A percentile compares a stretch with the other conserved stretches of the same genome.
These are phyloP conservation scores for Nothophaeocryptopus gaeumannii DNA, from an alignment of 2,329 filamentous ascomycete species.

Conservation along the genomic window DNA sequence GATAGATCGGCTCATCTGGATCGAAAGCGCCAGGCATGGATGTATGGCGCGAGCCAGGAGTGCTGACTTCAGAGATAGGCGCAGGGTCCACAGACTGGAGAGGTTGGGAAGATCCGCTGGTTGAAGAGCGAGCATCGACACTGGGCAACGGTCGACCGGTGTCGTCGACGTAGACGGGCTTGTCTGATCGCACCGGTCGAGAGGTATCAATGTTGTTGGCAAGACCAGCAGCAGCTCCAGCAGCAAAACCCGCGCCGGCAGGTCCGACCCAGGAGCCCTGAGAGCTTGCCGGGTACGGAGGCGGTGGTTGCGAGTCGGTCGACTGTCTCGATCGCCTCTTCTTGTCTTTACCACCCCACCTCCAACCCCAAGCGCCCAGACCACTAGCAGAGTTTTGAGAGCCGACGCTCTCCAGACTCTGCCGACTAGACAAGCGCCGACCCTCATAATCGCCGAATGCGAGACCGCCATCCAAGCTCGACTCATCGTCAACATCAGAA, in stretches of 20 bases:
- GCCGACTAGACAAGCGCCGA: slow-evolving; percentile 36
- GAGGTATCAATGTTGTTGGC: slow-evolving; percentile 39
- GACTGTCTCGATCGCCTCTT: slow-evolving; percentile 38
- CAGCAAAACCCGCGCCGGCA: slow-evolving; percentile 39
- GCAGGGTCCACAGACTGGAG: slow-evolving; percentile 66
- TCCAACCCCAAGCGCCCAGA: slow-evolving; percentile 57
- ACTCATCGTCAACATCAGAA: slow-evolving; percentile 55
- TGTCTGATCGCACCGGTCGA: slow-evolving; percentile 18
- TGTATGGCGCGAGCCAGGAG: slow-evolving; percentile 35
- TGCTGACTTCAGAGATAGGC: slow-evolving; percentile 62
- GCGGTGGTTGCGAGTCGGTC: slow-evolving; percentile 12
- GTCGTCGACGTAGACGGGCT: slow-evolving; percentile 21
- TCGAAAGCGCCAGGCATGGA: slow-evolving; percentile 34
- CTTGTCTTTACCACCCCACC: slow-evolving; percentile 53
- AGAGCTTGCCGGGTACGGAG: slow-evolving; percentile 18
- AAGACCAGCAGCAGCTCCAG: slow-evolving; percentile 42
- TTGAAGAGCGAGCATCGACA: slow-evolving; percentile 12
- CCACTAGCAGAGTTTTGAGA: slow-evolving; percentile 51
- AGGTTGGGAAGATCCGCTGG: slow-evolving; percentile 48
- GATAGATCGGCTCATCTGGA: slow-evolving; percentile 37
- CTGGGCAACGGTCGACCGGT: slow-evolving; percentile 45
- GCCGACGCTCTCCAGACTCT: slow-evolving; percentile 52
- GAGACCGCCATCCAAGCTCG: slow-evolving; percentile 56
- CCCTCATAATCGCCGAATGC: slow-evolving; percentile 56
- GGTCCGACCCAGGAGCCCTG: slow-evolving; percentile 36